Evolutionary conservation across 2,329 filamentous ascomycete species (phyloP).

Genomic region (Penicillium sclerotigenum): DNA sequence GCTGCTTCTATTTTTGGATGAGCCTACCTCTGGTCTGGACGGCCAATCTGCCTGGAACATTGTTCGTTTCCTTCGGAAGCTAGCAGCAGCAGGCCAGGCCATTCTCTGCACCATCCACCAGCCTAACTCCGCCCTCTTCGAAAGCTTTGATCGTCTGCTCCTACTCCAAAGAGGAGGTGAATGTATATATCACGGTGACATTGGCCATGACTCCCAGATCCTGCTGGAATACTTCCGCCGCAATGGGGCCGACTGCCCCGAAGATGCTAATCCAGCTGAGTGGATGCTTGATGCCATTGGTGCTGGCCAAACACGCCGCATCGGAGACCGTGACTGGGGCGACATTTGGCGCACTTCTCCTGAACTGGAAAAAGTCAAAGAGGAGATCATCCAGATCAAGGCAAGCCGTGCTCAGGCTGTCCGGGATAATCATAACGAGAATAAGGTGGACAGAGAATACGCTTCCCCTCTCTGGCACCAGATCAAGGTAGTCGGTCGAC

Average conservation of each 20-base stretch:
- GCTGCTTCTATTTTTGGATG: constrained; percentile 64
- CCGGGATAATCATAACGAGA: constrained; percentile 34
- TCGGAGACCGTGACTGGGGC: constrained; percentile 74
- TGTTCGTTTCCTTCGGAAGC: constrained; percentile 57
- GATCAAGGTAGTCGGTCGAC: constrained; percentile 68
- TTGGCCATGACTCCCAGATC: constrained; percentile 50
- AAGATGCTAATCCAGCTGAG: constrained; percentile 53
- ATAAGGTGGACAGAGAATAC: constrained; percentile 67
- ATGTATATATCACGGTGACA: constrained; percentile 54
- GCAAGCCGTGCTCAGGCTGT: constrained; percentile 53
- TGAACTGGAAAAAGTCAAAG: constrained; percentile 65
- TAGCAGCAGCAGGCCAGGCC: constrained; percentile 57
- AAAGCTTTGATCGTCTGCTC: constrained; percentile 56
- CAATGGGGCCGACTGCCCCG: constrained; percentile 51
- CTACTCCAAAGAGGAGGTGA: constrained; percentile 55
- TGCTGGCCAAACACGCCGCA: constrained; percentile 67
- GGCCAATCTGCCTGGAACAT: constrained; percentile 59
- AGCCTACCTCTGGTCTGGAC: constrained; percentile 58
- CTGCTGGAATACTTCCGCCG: constrained; percentile 54
- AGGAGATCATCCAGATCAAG: constrained; percentile 66
- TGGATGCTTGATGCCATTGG: constrained; percentile 61
- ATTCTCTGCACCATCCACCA: constrained; percentile 62
- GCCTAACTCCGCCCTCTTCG: constrained; percentile 55
- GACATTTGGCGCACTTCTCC: constrained; percentile 73
- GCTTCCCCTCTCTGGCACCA: constrained; percentile 78